Evolutionary conservation across 495 filamentous ascomycete species (phyloP).

Genomic region (Talaromyces wortmannii): DNA sequence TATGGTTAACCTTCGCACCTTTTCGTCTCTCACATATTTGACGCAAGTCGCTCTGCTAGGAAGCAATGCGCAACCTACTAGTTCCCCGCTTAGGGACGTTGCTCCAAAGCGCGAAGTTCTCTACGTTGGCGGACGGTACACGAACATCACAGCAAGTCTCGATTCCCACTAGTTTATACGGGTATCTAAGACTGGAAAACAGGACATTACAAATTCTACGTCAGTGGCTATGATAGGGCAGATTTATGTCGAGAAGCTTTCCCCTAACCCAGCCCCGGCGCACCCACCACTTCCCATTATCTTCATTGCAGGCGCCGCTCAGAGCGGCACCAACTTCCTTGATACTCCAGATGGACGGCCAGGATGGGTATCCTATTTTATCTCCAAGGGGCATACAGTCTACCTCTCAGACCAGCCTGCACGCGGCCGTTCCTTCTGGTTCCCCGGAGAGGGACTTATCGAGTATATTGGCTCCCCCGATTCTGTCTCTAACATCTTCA

Average conservation of each 20-base stretch:
- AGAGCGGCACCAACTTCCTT: slow-evolving; percentile 41
- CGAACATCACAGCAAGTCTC: slow-evolving; percentile 7
- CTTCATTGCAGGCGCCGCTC: slow-evolving; percentile 38
- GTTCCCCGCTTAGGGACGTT: not conserved
- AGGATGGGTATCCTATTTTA: slow-evolving; percentile 47
- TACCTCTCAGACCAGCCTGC: slow-evolving; percentile 38
- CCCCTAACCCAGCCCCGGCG: slow-evolving; percentile 11
- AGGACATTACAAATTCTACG: not conserved
- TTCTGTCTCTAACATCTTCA: slow-evolving; percentile 24
- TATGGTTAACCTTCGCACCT: not conserved
- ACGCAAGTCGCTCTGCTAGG: not conserved
- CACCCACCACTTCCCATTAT: slow-evolving; percentile 28
- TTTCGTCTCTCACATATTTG: not conserved
- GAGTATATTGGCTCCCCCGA: slow-evolving; percentile 12
- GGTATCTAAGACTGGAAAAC: not conserved
- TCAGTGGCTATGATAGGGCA: slow-evolving; percentile 10
- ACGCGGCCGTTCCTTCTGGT: slow-evolving; percentile 22
- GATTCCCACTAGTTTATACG: not conserved
- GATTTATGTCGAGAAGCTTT: slow-evolving; percentile 44
- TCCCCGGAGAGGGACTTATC: not conserved
- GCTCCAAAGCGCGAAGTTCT: slow-evolving; percentile 5
- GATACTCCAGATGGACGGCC: slow-evolving; percentile 40
- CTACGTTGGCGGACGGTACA: slow-evolving; percentile 12
- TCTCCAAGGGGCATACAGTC: slow-evolving; percentile 37
- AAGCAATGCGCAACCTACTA: not conserved